These are phyloP conservation scores for Draba incana DNA, from an alignment of 345 rosid species.

Conservation along the genomic window DNA sequence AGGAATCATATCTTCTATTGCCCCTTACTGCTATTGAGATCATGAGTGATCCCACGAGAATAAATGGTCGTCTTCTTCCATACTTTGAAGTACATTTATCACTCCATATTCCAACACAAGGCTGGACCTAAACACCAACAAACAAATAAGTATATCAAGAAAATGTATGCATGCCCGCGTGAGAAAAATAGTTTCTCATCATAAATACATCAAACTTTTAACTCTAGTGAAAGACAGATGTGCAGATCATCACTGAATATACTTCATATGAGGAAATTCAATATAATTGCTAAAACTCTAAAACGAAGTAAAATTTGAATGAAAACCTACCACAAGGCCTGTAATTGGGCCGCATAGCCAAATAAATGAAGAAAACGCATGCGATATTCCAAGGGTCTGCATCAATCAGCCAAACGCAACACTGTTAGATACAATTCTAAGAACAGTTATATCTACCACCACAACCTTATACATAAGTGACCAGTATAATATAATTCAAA, in stretches of 20 bases:
- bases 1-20: constrained; percentile 28
- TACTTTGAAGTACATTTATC: constrained; percentile 89
- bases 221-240: background rate
- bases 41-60: constrained; percentile 88
- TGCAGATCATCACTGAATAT: background rate
- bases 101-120: constrained; percentile 98
- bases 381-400: constrained; percentile 96
- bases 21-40: constrained; percentile 81
- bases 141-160: constrained; percentile 27
- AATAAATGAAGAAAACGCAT: constrained; percentile 96
- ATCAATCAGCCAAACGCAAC: constrained; percentile 43
- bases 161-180: constrained; percentile 13
- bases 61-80: constrained; percentile 92
- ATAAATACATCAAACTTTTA: background rate
- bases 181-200: constrained; percentile 33
- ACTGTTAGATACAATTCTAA: constrained; percentile 24
- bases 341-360: constrained; percentile 99
- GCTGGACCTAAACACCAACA: constrained; percentile 77
- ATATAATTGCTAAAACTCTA: background rate
- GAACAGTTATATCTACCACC: background rate
- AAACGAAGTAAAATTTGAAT: background rate
- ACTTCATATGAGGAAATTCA: background rate
- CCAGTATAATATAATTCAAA: background rate
- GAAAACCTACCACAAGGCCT: constrained; percentile 90
- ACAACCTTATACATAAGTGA: constrained; percentile 15